phyloP scores from a whole-genome alignment of 306 rosid species.

The Albizia julibrissin region DNA sequence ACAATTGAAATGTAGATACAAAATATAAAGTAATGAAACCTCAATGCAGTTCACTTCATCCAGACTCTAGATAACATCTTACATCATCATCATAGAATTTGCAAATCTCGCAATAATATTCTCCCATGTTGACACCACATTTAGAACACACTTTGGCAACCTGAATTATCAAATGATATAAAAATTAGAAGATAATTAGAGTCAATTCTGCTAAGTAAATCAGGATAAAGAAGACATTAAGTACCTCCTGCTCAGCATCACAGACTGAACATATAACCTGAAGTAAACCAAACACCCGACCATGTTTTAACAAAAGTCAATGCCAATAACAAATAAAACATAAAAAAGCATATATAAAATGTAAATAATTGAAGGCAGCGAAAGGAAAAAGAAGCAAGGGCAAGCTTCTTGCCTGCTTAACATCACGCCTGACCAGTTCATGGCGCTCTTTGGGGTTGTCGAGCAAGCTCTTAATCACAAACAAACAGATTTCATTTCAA shows the following conservation, averaged over 20 bases:
- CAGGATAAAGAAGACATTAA: neutral
- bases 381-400: neutral
- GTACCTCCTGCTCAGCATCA: constrained; percentile 57
- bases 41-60: constrained; percentile 2
- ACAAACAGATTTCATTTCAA: neutral
- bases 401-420: constrained; percentile 50
- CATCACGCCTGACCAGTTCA: constrained; percentile 62
- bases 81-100: constrained; percentile 70
- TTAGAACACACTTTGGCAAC: constrained; percentile 64
- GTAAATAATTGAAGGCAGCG: neutral
- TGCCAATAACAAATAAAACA: neutral
- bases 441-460: constrained; percentile 56
- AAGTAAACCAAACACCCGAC: constrained; percentile 32
- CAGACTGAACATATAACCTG: constrained; percentile 74
- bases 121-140: constrained; percentile 72
- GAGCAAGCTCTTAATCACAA: constrained; percentile 49
- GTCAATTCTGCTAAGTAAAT: neutral
- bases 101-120: constrained; percentile 68
- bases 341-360: neutral
- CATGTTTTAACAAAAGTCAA: neutral
- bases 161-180: constrained; percentile 29
- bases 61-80: constrained; percentile 21
- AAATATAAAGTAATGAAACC: neutral
- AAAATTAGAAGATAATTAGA: neutral
- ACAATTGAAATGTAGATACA: constrained; percentile 8